A percentile compares a stretch with the other conserved stretches of the same genome.
Evolutionary conservation across 1,284 basidiomycete genomes (phyloP).

Genomic region (Leccinum ambiguum): DNA sequence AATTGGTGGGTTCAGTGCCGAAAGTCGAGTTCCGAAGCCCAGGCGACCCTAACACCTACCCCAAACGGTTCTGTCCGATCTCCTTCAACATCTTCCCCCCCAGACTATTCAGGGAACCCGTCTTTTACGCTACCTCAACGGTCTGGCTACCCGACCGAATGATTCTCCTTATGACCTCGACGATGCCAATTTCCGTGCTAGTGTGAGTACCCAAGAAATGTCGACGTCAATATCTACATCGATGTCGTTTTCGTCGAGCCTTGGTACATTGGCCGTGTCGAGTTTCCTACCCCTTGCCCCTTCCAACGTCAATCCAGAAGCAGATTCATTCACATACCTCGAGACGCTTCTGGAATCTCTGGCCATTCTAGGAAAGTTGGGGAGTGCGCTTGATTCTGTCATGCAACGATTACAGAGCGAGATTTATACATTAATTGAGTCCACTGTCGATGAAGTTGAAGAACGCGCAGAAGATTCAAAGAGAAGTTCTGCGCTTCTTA

Average conservation of each 20-base stretch:
- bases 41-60: constrained; percentile 31
- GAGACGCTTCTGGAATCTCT: constrained; percentile 94
- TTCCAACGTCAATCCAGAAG: constrained; percentile 71
- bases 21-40: constrained; percentile 59
- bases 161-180: constrained; percentile 77
- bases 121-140: constrained; percentile 66
- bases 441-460: constrained; percentile 88
- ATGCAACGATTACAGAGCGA: constrained; percentile 85
- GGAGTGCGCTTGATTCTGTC: constrained; percentile 82
- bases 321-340: constrained; percentile 92
- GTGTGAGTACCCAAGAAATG: constrained; percentile 27
- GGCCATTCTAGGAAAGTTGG: constrained; percentile 87
- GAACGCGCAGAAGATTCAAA: constrained; percentile 80
- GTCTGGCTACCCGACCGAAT: constrained; percentile 75
- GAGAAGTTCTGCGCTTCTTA: constrained; percentile 45
- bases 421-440: constrained; percentile 84
- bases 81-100: constrained; percentile 42
- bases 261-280: constrained; percentile 20
- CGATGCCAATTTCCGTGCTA: constrained; percentile 46
- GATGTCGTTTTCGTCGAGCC: constrained; percentile 28
- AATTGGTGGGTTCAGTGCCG: constrained; percentile 43
- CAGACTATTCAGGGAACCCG: constrained; percentile 39
- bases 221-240: constrained; percentile 31
- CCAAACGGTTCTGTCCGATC: constrained; percentile 31
- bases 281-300: constrained; percentile 19